Evolutionary conservation across 2,329 filamentous ascomycete genomes (phyloP).

Genomic region (Microcyclosporella mali): DNA sequence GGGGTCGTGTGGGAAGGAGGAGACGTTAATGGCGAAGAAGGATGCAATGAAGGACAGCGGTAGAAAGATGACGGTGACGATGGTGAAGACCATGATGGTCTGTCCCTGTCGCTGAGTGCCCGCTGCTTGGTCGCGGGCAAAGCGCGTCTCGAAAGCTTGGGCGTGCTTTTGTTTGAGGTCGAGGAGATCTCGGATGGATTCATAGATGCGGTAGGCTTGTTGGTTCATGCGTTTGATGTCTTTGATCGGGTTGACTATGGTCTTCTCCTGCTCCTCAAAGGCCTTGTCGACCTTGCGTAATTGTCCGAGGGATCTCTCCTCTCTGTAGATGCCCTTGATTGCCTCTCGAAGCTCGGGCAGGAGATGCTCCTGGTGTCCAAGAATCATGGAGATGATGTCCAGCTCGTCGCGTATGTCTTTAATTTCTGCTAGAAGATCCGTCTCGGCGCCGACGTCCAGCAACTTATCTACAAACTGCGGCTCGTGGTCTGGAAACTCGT

Average conservation of each 20-base stretch:
- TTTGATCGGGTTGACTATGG: slow-evolving; percentile 41
- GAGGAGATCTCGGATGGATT: slow-evolving; percentile 55
- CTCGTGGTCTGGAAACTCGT: slow-evolving; percentile 17
- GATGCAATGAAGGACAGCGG: slow-evolving; percentile 51
- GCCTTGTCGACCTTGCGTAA: slow-evolving; percentile 45
- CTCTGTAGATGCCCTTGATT: slow-evolving; percentile 36
- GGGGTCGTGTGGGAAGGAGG: slow-evolving; percentile 39
- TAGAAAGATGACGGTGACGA: slow-evolving; percentile 54
- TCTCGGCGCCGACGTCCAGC: slow-evolving; percentile 56
- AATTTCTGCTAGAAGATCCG: slow-evolving; percentile 55
- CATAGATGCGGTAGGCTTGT: slow-evolving; percentile 56
- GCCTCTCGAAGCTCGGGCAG: slow-evolving; percentile 43
- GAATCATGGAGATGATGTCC: slow-evolving; percentile 53
- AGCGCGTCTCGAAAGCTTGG: slow-evolving; percentile 61
- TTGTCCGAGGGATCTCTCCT: slow-evolving; percentile 29
- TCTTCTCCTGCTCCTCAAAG: slow-evolving; percentile 52
- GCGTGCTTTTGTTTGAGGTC: slow-evolving; percentile 65
- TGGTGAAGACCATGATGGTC: slow-evolving; percentile 55
- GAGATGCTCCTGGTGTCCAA: slow-evolving; percentile 46
- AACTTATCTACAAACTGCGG: slow-evolving; percentile 50
- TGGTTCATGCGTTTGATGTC: slow-evolving; percentile 60
- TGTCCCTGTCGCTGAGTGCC: slow-evolving; percentile 53
- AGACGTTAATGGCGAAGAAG: slow-evolving; percentile 51
- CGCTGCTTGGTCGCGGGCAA: slow-evolving; percentile 55
- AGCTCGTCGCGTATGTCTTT: slow-evolving; percentile 65